A percentile compares a stretch with the other conserved stretches of the same genome.
These are phyloP conservation scores for Amphicarpaea edgeworthii DNA, from an alignment of 306 rosid genomes.

Conservation along the genomic window DNA sequence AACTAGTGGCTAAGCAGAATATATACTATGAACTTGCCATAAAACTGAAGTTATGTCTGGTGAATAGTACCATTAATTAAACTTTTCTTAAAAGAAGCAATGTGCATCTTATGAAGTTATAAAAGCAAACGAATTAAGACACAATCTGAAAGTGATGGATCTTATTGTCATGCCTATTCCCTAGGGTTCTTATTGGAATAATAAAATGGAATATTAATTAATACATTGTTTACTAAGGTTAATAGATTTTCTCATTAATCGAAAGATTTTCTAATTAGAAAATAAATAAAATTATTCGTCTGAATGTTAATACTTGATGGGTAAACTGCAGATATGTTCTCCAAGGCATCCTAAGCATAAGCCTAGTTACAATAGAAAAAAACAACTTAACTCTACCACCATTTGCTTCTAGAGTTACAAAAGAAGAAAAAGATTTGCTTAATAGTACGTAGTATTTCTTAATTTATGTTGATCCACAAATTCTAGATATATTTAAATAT, in stretches of 20 bases:
- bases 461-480: background rate
- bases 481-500: background rate
- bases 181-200: constrained; percentile 42
- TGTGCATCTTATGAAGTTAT: constrained; percentile 38
- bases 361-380: background rate
- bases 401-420: background rate
- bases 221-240: constrained; percentile 45
- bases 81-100: constrained; percentile 50
- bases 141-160: constrained; percentile 40
- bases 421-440: background rate
- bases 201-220: constrained; percentile 32
- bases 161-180: constrained; percentile 52
- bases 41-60: constrained; percentile 40
- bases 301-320: constrained; percentile 29
- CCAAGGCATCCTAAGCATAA: constrained; percentile 32
- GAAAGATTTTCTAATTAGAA: constrained; percentile 46
- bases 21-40: constrained; percentile 12
- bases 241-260: constrained; percentile 52
- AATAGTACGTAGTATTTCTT: background rate
- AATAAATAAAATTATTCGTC: background rate
- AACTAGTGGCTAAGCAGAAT: constrained; percentile 32
- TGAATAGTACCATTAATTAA: constrained; percentile 40
- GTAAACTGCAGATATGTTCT: constrained; percentile 22
- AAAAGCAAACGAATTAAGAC: constrained; percentile 37
- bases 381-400: background rate